Evolutionary conservation across 2,329 filamentous ascomycete genomes (phyloP), one percentile per base, ranked within the genome.

Genomic region (Fonsecaea multimorphosa): DNA sequence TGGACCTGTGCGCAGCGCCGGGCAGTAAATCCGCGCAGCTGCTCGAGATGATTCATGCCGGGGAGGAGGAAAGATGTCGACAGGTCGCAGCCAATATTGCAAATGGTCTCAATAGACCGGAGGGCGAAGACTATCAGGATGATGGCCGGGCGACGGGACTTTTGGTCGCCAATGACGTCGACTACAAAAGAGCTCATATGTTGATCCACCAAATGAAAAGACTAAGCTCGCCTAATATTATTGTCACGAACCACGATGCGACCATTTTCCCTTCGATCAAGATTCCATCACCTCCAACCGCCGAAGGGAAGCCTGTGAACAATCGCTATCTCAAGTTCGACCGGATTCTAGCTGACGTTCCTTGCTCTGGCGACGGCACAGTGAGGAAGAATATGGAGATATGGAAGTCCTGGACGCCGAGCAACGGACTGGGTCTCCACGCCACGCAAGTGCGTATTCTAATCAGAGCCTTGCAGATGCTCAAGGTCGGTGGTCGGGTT

Each of bases 231-330:
- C 94, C 95, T 2, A 99, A 99, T 77, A 83, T 99, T 72, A 90
- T 99, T 69, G 94, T 99, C 68, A 98, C 93, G 49, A 98, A 99
- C 78, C 94, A 99, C 81, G 95, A 99, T 78, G 95, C 95, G 49
- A 97, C 93, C 3, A 88, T 96, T 78, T 99, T 93, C 78, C 95
- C 95, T 2, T 93, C 93, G 0, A 92, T 99, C 74, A 92, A 90
- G 75, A 85, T 98, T n/a, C 89, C 89, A 19, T 80, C 88, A 12
- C 81, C 83, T 2, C 78, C 82, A 36, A 76, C 82, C 61, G 76
- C 82, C 22, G 83, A 86, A 69, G 84, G 86, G 72, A 78, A 78
- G 67, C 82, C 81, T 34, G 80, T 80, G 29, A 82, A 83, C 71
- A 85, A 85, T 66, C 84, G 86, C 71, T 98, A 97, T 78, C 87